These are phyloP conservation scores for Punica granatum DNA, from an alignment of 345 rosid species.

Conservation along the genomic window DNA sequence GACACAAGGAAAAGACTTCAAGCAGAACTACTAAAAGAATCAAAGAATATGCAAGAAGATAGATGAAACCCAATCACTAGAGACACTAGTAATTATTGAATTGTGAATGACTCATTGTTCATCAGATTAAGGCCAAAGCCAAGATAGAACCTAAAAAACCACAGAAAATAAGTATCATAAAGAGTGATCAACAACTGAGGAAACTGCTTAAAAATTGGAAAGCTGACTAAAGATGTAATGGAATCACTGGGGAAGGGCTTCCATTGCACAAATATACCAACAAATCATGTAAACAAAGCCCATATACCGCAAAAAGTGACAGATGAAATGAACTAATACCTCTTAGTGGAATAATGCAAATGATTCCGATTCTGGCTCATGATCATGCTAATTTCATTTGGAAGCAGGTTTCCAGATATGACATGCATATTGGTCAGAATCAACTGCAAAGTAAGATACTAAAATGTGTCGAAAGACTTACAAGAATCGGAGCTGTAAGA, in stretches of 20 bases:
- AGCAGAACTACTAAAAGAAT: not conserved
- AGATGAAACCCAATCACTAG: not conserved
- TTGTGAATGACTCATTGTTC: no score
- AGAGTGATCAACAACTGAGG: not conserved
- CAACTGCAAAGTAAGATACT: not conserved
- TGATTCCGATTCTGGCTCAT: not conserved
- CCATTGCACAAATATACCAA: not conserved
- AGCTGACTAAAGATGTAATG: not conserved
- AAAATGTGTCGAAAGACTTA: slow-evolving; percentile 23
- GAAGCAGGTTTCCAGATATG: no score
- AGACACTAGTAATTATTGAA: not conserved
- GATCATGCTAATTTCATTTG: not conserved
- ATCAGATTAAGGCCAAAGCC: not conserved
- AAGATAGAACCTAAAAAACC: not conserved
- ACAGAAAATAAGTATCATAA: not conserved
- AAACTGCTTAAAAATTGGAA: not conserved
- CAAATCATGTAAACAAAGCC: not conserved
- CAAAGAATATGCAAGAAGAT: not conserved
- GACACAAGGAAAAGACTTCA: not conserved
- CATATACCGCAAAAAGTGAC: not conserved
- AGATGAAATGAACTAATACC: not conserved
- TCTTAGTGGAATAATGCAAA: not conserved
- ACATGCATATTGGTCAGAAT: not conserved
- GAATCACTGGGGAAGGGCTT: not conserved
- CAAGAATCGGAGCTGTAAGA: slow-evolving; percentile 35